A percentile compares a stretch with the other conserved stretches of the same genome.
Conservation (phyloP, 2,329 filamentous ascomycete species). For the Clarireedia homoeocarpa region DNA sequence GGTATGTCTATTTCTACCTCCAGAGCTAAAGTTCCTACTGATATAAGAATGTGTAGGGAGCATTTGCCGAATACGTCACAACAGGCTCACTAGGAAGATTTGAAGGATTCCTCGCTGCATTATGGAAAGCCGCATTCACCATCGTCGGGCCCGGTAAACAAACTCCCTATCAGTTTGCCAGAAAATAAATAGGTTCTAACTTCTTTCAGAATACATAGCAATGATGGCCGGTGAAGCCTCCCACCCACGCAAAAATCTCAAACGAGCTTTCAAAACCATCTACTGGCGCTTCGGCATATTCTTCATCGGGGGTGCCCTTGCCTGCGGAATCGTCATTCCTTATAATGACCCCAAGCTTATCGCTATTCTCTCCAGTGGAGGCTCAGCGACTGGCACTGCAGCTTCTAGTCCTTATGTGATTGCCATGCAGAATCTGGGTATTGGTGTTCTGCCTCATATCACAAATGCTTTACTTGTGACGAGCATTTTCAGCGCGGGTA, state of each 20-base stretch:
- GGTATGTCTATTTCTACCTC: background rate
- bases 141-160: conserved; percentile 38
- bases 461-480: conserved; percentile 59
- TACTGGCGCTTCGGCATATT: conserved; percentile 66
- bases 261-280: conserved; percentile 63
- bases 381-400: conserved; percentile 39
- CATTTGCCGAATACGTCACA: conserved; percentile 54
- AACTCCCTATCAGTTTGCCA: background rate
- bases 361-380: conserved; percentile 26
- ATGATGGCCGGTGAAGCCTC: conserved; percentile 64
- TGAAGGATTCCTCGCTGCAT: conserved; percentile 56
- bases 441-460: conserved; percentile 56
- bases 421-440: conserved; percentile 60
- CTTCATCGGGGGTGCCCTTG: conserved; percentile 61
- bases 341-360: conserved; percentile 52
- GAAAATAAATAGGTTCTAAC: background rate
- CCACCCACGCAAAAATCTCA: conserved; percentile 55
- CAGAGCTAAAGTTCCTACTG: background rate
- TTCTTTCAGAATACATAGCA: conserved; percentile 41
- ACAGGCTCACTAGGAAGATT: conserved; percentile 59
- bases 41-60: conserved; percentile 37
- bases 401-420: conserved; percentile 38
- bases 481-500: conserved; percentile 55
- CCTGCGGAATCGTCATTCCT: conserved; percentile 57
- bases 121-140: conserved; percentile 36